phyloP scores from a whole-genome alignment of 164 flowering plant species.

The Akebia trifoliata region DNA sequence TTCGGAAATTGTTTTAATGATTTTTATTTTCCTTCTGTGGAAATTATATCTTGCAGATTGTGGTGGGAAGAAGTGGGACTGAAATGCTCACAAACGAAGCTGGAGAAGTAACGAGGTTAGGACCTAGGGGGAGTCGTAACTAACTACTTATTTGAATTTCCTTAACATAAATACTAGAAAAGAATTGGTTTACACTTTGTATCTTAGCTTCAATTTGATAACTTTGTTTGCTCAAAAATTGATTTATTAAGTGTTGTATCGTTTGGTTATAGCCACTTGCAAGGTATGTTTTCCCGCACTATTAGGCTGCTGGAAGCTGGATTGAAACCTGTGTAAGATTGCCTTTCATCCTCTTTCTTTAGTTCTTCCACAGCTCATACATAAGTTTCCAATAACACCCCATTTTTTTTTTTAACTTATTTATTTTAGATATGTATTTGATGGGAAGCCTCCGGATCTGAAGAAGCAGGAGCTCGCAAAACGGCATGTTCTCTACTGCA shows the following conservation, averaged over 20 bases:
- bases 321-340: constrained; percentile 82
- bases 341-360: background rate
- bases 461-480: constrained; percentile 90
- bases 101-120: constrained; percentile 97
- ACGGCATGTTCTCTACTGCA: constrained; percentile 38
- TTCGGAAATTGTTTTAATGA: too few relatives aligned
- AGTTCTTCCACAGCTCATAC: background rate
- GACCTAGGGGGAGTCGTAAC: too few relatives aligned
- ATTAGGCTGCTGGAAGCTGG: constrained; percentile 94
- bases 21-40: too few relatives aligned
- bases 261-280: constrained; percentile 98
- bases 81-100: constrained; percentile 97
- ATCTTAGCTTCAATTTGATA: background rate
- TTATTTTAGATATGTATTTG: constrained; percentile 78
- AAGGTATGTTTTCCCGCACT: constrained; percentile 90
- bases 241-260: constrained; percentile 5
- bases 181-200: too few relatives aligned
- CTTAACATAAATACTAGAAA: too few relatives aligned
- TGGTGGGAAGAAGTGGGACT: constrained; percentile 88
- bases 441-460: constrained; percentile 89
- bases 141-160: too few relatives aligned
- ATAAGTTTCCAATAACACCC: background rate
- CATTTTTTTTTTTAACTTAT: background rate
- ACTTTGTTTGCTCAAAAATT: background rate
- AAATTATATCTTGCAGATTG: constrained; percentile 48